These are phyloP conservation scores for Platanthera zijinensis DNA, from an alignment of 106 monocot species.

Conservation along the genomic window DNA sequence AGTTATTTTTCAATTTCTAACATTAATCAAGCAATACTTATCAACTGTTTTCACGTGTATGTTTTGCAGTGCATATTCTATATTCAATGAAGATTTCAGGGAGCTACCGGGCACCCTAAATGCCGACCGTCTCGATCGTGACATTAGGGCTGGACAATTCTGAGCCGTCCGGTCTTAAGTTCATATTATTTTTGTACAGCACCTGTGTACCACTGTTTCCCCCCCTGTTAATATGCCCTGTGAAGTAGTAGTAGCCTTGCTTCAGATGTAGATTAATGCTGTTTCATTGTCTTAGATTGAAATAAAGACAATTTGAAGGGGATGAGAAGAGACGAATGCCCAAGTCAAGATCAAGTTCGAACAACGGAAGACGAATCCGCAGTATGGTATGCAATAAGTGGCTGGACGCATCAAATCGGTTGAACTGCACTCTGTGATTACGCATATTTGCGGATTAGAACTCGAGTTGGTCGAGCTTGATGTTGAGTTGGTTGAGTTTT, in stretches of 20 bases:
- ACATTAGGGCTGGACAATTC: conserved; percentile 86
- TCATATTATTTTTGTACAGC: not conserved
- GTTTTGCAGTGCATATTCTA: conserved; percentile 81
- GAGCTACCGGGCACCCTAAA: conserved; percentile 94
- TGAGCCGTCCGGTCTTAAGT: conserved; percentile 14
- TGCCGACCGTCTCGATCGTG: conserved; percentile 82
- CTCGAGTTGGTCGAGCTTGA: too few species aligned
- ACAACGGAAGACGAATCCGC: too few species aligned
- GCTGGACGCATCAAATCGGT: too few species aligned
- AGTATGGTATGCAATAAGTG: too few species aligned
- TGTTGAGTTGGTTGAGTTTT: too few species aligned
- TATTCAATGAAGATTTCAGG: conserved; percentile 93
- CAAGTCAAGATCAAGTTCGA: too few species aligned
- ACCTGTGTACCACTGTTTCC: not conserved
- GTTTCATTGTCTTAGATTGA: not conserved
- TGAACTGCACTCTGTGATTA: too few species aligned
- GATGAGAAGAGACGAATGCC: too few species aligned
- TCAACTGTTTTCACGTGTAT: not conserved
- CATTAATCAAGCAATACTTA: too few species aligned
- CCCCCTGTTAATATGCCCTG: not conserved
- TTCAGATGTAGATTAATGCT: not conserved
- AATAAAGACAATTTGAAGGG: not conserved
- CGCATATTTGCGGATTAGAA: too few species aligned
- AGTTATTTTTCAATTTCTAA: too few species aligned
- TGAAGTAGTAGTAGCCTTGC: not conserved